Evolutionary conservation across 768 basidiomycete genomes (phyloP).

Genomic region (Lactarius vividus): DNA sequence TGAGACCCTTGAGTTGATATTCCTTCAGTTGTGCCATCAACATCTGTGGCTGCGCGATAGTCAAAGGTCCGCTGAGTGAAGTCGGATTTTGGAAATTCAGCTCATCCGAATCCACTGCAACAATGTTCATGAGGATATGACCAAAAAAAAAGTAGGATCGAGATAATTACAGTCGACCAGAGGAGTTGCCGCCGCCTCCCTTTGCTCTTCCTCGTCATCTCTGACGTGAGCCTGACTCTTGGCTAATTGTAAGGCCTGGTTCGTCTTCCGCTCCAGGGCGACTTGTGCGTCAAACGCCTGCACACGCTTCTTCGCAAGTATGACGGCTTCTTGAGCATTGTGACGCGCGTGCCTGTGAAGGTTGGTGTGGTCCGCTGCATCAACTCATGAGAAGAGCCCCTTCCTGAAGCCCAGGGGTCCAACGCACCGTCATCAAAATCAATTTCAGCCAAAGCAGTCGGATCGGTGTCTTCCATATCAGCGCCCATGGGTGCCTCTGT

Average conservation of each 20-base stretch:
- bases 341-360: constrained; percentile 79
- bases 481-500: constrained; percentile 53
- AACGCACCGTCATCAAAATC: constrained; percentile 87
- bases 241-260: constrained; percentile 69
- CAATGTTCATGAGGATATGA: neutral
- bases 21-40: constrained; percentile 96
- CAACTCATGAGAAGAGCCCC: constrained; percentile 8
- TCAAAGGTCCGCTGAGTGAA: constrained; percentile 77
- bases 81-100: constrained; percentile 99
- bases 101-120: constrained; percentile 87
- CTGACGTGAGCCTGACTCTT: constrained; percentile 49
- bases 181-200: constrained; percentile 37
- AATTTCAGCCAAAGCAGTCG: constrained; percentile 60
- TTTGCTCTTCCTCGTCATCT: constrained; percentile 42
- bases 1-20: constrained; percentile 96
- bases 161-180: constrained; percentile 69
- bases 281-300: constrained; percentile 82
- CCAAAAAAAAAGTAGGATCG: neutral
- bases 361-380: constrained; percentile 81
- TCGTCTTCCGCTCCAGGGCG: constrained; percentile 77
- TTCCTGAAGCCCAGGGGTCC: neutral
- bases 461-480: constrained; percentile 54
- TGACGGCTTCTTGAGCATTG: constrained; percentile 88
- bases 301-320: constrained; percentile 73
- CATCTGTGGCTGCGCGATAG: constrained; percentile 91